phyloP scores from a whole-genome alignment of 2,329 filamentous ascomycete genomes.

The Neurospora sp. region DNA sequence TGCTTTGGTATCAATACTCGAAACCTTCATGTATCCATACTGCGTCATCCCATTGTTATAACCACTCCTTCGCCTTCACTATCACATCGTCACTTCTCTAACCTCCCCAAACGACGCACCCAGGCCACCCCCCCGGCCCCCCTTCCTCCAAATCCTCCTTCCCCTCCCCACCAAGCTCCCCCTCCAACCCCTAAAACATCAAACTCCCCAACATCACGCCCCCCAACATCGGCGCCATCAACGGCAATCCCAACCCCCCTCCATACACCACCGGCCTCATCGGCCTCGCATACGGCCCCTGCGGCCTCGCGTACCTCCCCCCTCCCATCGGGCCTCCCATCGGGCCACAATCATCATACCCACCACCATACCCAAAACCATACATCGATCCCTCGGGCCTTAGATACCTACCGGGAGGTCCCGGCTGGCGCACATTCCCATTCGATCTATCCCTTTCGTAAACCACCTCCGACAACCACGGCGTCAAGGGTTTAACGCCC shows the following conservation, averaged over 20 bases:
- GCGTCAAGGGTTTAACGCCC: slow-evolving; percentile 11
- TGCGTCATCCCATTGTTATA: no score
- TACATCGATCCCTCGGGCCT: slow-evolving; percentile 29
- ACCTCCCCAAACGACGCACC: no score
- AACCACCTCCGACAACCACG: slow-evolving; percentile 20
- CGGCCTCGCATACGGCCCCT: slow-evolving; percentile 34
- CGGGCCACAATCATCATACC: slow-evolving; percentile 25
- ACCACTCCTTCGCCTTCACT: no score
- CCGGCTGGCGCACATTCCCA: slow-evolving; percentile 22
- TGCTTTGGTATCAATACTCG: no score
- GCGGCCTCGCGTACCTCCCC: slow-evolving; percentile 38
- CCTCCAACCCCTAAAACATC: slow-evolving; percentile 4
- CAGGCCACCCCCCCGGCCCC: no score
- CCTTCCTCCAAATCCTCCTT: no score
- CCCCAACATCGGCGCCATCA: slow-evolving; percentile 35
- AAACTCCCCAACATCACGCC: slow-evolving; percentile 36
- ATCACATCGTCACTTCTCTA: no score
- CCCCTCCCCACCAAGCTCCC: slow-evolving; percentile 3
- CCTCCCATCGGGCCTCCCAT: slow-evolving; percentile 11
- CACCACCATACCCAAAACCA: slow-evolving; percentile 26
- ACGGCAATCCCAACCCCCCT: slow-evolving; percentile 31
- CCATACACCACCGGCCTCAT: slow-evolving; percentile 29
- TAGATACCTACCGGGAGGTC: slow-evolving; percentile 30
- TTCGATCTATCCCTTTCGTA: slow-evolving; percentile 10
- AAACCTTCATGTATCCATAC: no score